Percentiles rank a stretch among this genome's conserved stretches.
These are phyloP conservation scores for Neurospora discreta DNA, from an alignment of 495 filamentous ascomycete genomes.

Conservation along the genomic window DNA sequence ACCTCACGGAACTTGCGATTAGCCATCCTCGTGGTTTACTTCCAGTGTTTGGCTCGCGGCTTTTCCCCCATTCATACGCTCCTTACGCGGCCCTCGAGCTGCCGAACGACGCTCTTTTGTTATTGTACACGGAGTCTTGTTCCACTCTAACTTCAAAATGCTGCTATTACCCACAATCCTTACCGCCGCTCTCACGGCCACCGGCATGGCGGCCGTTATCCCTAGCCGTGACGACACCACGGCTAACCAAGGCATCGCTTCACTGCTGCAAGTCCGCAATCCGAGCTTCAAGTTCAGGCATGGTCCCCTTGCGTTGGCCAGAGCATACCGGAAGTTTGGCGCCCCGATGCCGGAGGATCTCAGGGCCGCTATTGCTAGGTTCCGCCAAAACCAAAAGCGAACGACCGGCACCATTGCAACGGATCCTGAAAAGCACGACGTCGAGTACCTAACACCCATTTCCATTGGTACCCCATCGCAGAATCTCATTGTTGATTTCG, in stretches of 20 bases:
- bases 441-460: slow-evolving; percentile 58
- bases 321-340: slow-evolving; percentile 49
- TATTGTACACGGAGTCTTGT: neutral
- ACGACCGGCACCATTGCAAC: slow-evolving; percentile 31
- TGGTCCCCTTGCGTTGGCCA: slow-evolving; percentile 42
- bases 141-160: slow-evolving; percentile 1
- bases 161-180: slow-evolving; percentile 5
- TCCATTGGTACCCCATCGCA: slow-evolving; percentile 47
- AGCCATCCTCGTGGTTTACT: neutral
- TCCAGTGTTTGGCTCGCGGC: neutral
- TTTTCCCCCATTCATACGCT: neutral
- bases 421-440: slow-evolving; percentile 46
- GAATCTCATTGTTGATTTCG: slow-evolving; percentile 56
- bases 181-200: slow-evolving; percentile 26
- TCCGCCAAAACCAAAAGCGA: slow-evolving; percentile 1
- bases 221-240: slow-evolving; percentile 11
- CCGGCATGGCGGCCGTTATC: slow-evolving; percentile 27
- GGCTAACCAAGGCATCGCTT: slow-evolving; percentile 16
- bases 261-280: slow-evolving; percentile 42
- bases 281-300: slow-evolving; percentile 29
- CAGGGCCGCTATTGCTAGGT: neutral
- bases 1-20: neutral
- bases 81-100: neutral
- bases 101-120: neutral
- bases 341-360: slow-evolving; percentile 23